These are phyloP conservation scores for Alternaria solani DNA, from an alignment of 2,329 filamentous ascomycete species.

Conservation along the genomic window DNA sequence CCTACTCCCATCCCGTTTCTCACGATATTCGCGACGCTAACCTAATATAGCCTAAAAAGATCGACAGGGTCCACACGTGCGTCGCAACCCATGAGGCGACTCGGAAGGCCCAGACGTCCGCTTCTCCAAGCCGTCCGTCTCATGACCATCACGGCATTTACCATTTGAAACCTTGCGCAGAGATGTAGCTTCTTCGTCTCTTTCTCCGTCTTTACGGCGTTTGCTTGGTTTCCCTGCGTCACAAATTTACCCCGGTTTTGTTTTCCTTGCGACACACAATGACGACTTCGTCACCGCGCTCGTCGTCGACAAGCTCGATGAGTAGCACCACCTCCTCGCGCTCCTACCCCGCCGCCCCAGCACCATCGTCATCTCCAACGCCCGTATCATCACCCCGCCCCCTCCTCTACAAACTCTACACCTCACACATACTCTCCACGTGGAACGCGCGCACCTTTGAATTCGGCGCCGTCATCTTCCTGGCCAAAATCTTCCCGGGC, in stretches of 20 bases:
- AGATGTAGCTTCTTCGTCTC: slow-evolving; percentile 7
- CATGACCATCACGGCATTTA: slow-evolving; percentile 22
- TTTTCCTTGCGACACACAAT: neutral
- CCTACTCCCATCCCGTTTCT: neutral
- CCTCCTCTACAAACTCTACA: slow-evolving; percentile 50
- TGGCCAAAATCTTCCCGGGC: slow-evolving; percentile 55
- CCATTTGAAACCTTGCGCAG: neutral
- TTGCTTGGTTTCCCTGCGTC: neutral
- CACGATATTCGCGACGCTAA: neutral
- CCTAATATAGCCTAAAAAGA: neutral
- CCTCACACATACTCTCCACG: slow-evolving; percentile 58
- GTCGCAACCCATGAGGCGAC: neutral
- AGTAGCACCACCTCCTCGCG: neutral
- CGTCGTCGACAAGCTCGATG: slow-evolving; percentile 5
- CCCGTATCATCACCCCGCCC: slow-evolving; percentile 16
- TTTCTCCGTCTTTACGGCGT: neutral
- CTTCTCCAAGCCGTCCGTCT: slow-evolving; percentile 18
- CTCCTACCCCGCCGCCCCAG: slow-evolving; percentile 17
- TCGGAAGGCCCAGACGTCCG: slow-evolving; percentile 15
- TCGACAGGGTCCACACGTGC: slow-evolving; percentile 4
- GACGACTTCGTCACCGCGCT: slow-evolving; percentile 10
- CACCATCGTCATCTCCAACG: neutral
- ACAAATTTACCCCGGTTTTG: neutral
- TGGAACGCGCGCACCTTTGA: slow-evolving; percentile 61
- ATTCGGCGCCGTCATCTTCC: slow-evolving; percentile 60